Conservation (phyloP, 441 rosid species). For the Jatropha podagrica region DNA sequence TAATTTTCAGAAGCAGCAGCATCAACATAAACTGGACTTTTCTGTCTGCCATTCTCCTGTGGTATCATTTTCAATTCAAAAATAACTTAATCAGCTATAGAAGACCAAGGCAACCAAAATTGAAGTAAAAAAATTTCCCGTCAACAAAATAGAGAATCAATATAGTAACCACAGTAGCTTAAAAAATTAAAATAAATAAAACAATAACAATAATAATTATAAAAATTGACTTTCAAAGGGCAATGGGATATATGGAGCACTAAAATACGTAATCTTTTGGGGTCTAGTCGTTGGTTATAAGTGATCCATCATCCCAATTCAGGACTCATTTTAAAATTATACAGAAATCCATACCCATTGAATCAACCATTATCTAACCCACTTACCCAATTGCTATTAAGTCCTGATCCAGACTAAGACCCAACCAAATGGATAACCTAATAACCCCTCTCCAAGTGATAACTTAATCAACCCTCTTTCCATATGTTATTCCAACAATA, state of each 20-base stretch:
- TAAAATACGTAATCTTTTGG: too few relatives aligned
- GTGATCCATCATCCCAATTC: neutral
- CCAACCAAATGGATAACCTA: neutral
- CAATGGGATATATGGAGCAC: neutral
- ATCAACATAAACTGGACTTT: constrained; percentile 37
- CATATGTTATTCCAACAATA: too few relatives aligned
- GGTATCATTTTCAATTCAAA: constrained; percentile 9
- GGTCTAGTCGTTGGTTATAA: neutral
- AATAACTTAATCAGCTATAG: neutral
- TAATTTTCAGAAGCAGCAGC: constrained; percentile 49
- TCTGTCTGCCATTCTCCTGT: constrained; percentile 67
- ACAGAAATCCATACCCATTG: neutral
- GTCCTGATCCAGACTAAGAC: too few relatives aligned
- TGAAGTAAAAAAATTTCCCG: too few relatives aligned
- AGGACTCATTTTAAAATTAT: neutral
- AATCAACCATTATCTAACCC: too few relatives aligned
- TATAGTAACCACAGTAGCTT: too few relatives aligned
- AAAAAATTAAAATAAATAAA: too few relatives aligned
- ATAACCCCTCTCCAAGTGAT: neutral
- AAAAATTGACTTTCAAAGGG: neutral
- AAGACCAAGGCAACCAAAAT: neutral
- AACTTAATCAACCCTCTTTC: too few relatives aligned
- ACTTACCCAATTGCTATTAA: too few relatives aligned
- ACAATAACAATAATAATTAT: too few relatives aligned
- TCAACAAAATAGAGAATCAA: too few relatives aligned